Evolutionary conservation across 192 early-diverging fungal genomes (phyloP).

Genomic region (Phlyctochytrium planicorne): DNA sequence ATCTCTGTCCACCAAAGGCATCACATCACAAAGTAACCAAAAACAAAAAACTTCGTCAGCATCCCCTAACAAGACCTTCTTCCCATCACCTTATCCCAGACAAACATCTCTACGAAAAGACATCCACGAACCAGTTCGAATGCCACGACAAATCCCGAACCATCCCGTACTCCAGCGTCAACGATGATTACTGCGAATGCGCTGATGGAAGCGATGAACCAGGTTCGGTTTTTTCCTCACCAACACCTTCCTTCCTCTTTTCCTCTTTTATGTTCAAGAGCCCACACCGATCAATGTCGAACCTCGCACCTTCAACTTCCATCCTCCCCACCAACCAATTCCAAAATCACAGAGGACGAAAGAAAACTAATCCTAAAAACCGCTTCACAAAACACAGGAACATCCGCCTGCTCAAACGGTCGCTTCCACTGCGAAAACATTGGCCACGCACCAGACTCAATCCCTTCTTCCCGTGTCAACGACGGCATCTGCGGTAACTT

Average conservation of each 20-base stretch:
- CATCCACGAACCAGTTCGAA: slow-evolving; percentile 11
- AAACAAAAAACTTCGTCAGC: too few species aligned
- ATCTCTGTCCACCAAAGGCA: background rate
- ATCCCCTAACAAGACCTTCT: too few species aligned
- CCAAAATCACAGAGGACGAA: too few species aligned
- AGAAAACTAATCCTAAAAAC: too few species aligned
- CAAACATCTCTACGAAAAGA: background rate
- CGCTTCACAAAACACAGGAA: slow-evolving; percentile 63
- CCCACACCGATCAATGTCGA: too few species aligned
- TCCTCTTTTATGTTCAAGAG: too few species aligned
- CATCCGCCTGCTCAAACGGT: slow-evolving; percentile 82
- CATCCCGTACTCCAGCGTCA: slow-evolving; percentile 74
- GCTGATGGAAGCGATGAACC: slow-evolving; percentile 93
- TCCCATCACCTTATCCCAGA: background rate
- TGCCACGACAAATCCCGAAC: slow-evolving; percentile 74
- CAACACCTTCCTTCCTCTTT: too few species aligned
- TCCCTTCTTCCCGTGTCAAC: slow-evolving; percentile 76
- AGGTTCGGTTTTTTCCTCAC: slow-evolving; percentile 52
- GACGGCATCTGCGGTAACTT: slow-evolving; percentile 85
- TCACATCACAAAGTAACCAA: background rate
- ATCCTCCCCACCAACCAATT: too few species aligned
- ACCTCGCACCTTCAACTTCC: too few species aligned
- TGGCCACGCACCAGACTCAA: slow-evolving; percentile 64
- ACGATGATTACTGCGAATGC: slow-evolving; percentile 99
- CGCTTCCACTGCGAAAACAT: slow-evolving; percentile 81